Percentiles rank a stretch among this genome's conserved stretches.
Conservation (phyloP, 305 asterid genomes). For the Euphrasia arctica region DNA sequence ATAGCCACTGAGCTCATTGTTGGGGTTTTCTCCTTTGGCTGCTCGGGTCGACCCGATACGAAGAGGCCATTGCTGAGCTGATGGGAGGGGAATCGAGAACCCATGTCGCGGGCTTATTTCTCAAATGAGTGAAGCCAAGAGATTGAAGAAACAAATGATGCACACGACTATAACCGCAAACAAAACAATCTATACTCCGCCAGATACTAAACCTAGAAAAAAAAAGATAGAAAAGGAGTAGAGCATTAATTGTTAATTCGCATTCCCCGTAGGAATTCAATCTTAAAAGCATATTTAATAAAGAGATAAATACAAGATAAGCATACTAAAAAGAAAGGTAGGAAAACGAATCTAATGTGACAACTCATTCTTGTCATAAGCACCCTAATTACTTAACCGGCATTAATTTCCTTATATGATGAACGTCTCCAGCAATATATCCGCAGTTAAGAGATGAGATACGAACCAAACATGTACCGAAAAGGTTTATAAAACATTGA, state of each 20-base stretch:
- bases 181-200: constrained; percentile 20
- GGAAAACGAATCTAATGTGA: constrained; percentile 4
- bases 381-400: constrained; percentile 18
- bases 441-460: constrained; percentile 1
- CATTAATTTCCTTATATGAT: constrained; percentile 9
- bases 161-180: constrained; percentile 10
- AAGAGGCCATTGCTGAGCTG: constrained; percentile 72
- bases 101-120: constrained; percentile 38
- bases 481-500: constrained; percentile 2
- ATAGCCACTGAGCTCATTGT: constrained; percentile 69
- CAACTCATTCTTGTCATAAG: constrained; percentile 16
- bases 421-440: not conserved
- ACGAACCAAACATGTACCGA: constrained; percentile 6
- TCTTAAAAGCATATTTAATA: constrained; percentile 6
- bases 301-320: constrained; percentile 12
- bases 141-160: constrained; percentile 17
- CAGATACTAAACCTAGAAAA: constrained; percentile 32
- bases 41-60: constrained; percentile 80
- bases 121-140: constrained; percentile 32
- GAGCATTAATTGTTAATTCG: constrained; percentile 10
- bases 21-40: constrained; percentile 65
- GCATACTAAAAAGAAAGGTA: constrained; percentile 2
- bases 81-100: constrained; percentile 83
- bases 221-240: constrained; percentile 12
- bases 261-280: constrained; percentile 4